Evolutionary conservation across 2,329 filamentous ascomycete species (phyloP), one percentile per base, ranked within the genome.

Genomic region (Diaporthe vexans): DNA sequence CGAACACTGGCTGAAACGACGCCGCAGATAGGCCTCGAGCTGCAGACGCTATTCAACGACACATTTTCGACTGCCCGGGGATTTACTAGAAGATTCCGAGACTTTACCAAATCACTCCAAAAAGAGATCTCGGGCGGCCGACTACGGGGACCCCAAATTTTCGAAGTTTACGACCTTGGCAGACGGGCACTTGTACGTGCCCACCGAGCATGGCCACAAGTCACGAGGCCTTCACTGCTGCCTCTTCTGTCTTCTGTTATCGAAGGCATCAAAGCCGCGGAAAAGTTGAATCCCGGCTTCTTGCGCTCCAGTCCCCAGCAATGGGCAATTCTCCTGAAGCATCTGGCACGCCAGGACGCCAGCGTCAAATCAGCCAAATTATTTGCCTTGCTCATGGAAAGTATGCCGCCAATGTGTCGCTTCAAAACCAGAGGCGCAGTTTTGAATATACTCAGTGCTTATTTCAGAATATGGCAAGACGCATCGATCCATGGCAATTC

Each of bases 31-130:
- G 70, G 70, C 19, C n/a, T 56, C 80, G n/a, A 78, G 69, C 56
- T 81, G 81, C 72, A 77, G 82, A 17, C 26, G 17, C 48, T 76
- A 6, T 58, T 68, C 19, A 74, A 48, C n/a, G 21, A 29, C 37
- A 51, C 33, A 4, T 56, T 35, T 35, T 35, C n/a, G 46, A 63
- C 29, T n/a, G 69, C 17, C 19, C 24, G 26, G 37, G 74, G 21
- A 4, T 74, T 74, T 35, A 26, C 17, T 17, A 26, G n/a, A 4
- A 46, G 15, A 13, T 76, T 58, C 21, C n/a, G 33, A 4, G 7
- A 21, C 10, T 61, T 76, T 52, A 0, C 56, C 4, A 43, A 35
- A 40, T 51, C 21, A 29, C 51, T 74, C 19, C 29, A 46, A 11
- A 40, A 17, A 26, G 51, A 56, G n/a, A 67, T 74, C 65, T 65